These are phyloP conservation scores for Podila epicladia DNA, from an alignment of 192 early-diverging fungal species.

Conservation along the genomic window DNA sequence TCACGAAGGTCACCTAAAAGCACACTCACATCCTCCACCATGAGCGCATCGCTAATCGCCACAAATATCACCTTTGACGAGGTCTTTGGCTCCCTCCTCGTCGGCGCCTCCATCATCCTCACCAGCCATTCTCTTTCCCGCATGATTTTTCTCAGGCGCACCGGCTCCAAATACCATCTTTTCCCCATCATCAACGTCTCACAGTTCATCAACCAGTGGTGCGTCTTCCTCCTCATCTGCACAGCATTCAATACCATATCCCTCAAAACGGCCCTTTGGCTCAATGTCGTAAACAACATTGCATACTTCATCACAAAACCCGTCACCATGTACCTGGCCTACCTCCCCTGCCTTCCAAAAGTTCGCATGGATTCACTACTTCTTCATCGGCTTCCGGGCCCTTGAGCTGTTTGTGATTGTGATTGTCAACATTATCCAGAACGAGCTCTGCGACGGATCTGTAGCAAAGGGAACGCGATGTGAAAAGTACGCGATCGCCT, in stretches of 20 bases:
- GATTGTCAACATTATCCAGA: slow-evolving; percentile 38
- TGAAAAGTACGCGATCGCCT: slow-evolving; percentile 20
- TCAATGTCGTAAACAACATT: slow-evolving; percentile 50
- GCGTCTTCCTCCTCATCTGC: slow-evolving; percentile 42
- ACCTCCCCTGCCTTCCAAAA: slow-evolving; percentile 38
- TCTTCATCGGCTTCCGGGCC: slow-evolving; percentile 34
- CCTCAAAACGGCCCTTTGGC: slow-evolving; percentile 19
- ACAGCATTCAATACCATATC: slow-evolving; percentile 17
- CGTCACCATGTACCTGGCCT: slow-evolving; percentile 48
- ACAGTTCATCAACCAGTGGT: slow-evolving; percentile 43
- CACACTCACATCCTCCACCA: not conserved
- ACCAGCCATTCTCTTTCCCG: slow-evolving; percentile 40
- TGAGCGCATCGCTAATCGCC: slow-evolving; percentile 31
- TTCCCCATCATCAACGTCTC: slow-evolving; percentile 53
- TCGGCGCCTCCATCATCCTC: slow-evolving; percentile 42
- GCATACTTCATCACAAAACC: slow-evolving; percentile 53
- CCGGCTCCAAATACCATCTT: slow-evolving; percentile 45
- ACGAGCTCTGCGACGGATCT: slow-evolving; percentile 35
- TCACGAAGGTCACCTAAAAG: not conserved
- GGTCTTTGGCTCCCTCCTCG: slow-evolving; percentile 39
- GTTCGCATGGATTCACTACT: slow-evolving; percentile 27
- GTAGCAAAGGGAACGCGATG: slow-evolving; percentile 33
- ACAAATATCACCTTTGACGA: slow-evolving; percentile 22
- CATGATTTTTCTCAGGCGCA: slow-evolving; percentile 41
- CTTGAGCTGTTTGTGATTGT: slow-evolving; percentile 37